These are phyloP conservation scores for Trypanosoma melophagium DNA, from an alignment of 208 protist genomes.

Conservation along the genomic window DNA sequence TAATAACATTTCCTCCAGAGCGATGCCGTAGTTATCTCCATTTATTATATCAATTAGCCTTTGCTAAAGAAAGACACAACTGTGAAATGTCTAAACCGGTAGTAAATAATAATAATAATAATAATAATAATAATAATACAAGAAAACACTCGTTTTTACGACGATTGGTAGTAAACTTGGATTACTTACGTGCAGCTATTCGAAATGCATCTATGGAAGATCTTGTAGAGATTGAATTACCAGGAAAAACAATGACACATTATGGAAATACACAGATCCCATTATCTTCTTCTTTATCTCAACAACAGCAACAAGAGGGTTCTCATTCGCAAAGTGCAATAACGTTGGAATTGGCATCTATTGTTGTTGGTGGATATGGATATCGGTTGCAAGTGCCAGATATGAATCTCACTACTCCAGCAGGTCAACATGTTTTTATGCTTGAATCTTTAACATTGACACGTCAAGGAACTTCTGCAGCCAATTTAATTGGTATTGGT, in stretches of 20 bases:
- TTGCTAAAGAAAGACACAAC: neutral
- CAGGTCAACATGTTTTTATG: constrained; percentile 22
- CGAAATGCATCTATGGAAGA: constrained; percentile 25
- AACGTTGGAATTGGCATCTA: constrained; percentile 17
- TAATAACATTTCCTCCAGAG: constrained; percentile 17
- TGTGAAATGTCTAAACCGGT: neutral
- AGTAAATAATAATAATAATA: neutral
- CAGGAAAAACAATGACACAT: constrained; percentile 6
- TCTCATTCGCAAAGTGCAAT: constrained; percentile 4
- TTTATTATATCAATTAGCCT: constrained; percentile 5
- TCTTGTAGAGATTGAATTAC: constrained; percentile 29
- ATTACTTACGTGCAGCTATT: constrained; percentile 26
- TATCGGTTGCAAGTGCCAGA: constrained; percentile 23
- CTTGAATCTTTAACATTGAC: neutral
- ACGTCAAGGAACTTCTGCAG: neutral
- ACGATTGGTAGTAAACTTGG: constrained; percentile 1
- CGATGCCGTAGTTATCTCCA: constrained; percentile 9
- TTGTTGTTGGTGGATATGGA: constrained; percentile 12
- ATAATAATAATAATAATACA: neutral
- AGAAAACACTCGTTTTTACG: neutral
- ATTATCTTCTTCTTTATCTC: neutral
- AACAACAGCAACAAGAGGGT: too few relatives aligned
- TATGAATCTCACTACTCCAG: constrained; percentile 4
- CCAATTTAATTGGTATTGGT: neutral
- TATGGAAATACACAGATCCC: neutral